A percentile compares a stretch with the other conserved stretches of the same genome.
phyloP scores from a whole-genome alignment of 2,329 filamentous ascomycete genomes.

The Microcyclosporella mali region DNA sequence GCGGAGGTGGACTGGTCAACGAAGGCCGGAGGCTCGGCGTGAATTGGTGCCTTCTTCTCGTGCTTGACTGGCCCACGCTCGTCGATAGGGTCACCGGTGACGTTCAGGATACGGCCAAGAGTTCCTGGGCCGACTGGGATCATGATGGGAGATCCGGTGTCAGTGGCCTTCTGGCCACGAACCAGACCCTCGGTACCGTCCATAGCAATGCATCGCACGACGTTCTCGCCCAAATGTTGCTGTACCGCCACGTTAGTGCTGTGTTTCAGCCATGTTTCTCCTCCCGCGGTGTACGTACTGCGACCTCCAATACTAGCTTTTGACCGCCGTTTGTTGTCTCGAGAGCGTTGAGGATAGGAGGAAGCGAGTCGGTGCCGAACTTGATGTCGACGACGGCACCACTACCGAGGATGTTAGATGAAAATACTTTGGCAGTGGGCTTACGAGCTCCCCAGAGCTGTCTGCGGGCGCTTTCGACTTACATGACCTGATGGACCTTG shows the following conservation, averaged over 20 bases:
- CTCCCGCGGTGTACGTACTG: conserved; percentile 56
- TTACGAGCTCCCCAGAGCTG: too few species aligned
- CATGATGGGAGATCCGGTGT: conserved; percentile 92
- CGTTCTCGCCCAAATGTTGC: conserved; percentile 99
- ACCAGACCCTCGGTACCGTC: conserved; percentile 99
- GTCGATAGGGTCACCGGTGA: conserved; percentile 99
- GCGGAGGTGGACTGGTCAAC: conserved; percentile 91
- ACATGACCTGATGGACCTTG: conserved; percentile 72
- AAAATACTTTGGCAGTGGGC: too few species aligned
- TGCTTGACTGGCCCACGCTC: conserved; percentile 98
- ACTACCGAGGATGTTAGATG: conserved; percentile 17
- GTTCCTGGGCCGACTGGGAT: conserved; percentile 91
- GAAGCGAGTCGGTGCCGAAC: conserved; percentile 76
- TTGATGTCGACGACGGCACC: conserved; percentile 98
- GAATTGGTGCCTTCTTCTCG: conserved; percentile 80
- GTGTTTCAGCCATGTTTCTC: conserved; percentile 11
- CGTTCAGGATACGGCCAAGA: conserved; percentile 99
- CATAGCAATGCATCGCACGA: conserved; percentile 99
- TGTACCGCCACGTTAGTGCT: conserved; percentile 38
- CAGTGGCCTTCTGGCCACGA: conserved; percentile 75
- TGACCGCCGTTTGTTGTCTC: conserved; percentile 84
- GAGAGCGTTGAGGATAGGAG: conserved; percentile 95
- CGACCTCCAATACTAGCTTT: conserved; percentile 93
- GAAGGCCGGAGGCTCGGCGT: conserved; percentile 89
- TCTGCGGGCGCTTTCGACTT: too few species aligned